Base-by-base conservation (phyloP, 116 monocot genomes). In the Phalaenopsis hybrid region DNA sequence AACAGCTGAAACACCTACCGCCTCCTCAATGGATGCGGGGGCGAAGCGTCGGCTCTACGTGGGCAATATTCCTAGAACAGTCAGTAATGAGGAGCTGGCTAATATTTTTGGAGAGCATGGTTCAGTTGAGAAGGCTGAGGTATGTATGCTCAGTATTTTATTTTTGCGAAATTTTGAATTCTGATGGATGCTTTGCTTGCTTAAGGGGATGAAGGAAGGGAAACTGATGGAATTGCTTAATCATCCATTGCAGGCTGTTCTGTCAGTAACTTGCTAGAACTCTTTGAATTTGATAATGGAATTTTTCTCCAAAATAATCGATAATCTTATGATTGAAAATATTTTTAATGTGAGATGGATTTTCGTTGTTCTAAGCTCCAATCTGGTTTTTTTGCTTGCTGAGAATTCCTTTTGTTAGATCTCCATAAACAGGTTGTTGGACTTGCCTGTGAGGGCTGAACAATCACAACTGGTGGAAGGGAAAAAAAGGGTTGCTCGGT, bases 121-220 rank as follows among this genome's bases (percentile, higher is more conserved):
- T 8, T 85, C 95, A 1, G 95, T 98, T 10, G 93, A 93, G 84
- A 93, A 93, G 81, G 95, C 92, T 45, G 98, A 98, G 95, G 98
- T 98, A 88, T 83, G 23, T 58, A 3, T 74, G 20, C 1, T 74
- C 72, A 37, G 21, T 2, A 44, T n/a, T 72, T 33, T 33, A 6
- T 55, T 81, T 51, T 34, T 46, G 15, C 16, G 23, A 31, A 57
- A 7, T 8, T 78, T 78, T 48, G 55, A 31, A 45, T 8, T 48
- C 15, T 16, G 57, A 52, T 28, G 51, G 6, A 33, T 43, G 17
- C 16, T 10, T 78, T 55, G 78, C 34, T 28, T 78, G 78, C 13
- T 6, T 55, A 21, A 31, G 13, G 43, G n/a, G 45, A 75, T 10
- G 73, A 37, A n/a, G 41, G 41, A 41, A 41, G 41, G 41, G 41